Evolutionary conservation across 257 asterid species (phyloP).

Genomic region (Cruciata laevipes): DNA sequence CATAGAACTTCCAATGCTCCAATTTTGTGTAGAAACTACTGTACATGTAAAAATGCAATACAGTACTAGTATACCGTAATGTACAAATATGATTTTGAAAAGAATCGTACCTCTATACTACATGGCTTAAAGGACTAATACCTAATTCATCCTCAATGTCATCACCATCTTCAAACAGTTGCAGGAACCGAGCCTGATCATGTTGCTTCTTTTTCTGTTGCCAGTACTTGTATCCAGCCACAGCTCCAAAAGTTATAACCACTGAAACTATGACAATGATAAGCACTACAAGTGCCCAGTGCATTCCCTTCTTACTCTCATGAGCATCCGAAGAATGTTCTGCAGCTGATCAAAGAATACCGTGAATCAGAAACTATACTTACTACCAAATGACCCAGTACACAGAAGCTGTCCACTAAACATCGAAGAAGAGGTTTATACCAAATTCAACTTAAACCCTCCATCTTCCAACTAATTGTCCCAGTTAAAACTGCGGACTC

Average conservation of each 20-base stretch:
- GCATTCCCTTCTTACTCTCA: constrained; percentile 22
- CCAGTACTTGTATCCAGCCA: constrained; percentile 44
- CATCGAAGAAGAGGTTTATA: not conserved
- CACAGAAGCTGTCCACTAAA: not conserved
- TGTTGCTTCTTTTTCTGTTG: constrained; percentile 59
- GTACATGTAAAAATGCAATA: not conserved
- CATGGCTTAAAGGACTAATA: constrained; percentile 34
- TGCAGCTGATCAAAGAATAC: constrained; percentile 29
- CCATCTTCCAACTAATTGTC: not conserved
- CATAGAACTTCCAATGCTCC: not conserved
- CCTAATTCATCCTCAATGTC: constrained; percentile 40
- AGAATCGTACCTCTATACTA: constrained; percentile 14
- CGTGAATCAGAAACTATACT: not conserved
- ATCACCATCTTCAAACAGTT: constrained; percentile 26
- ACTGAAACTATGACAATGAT: constrained; percentile 24
- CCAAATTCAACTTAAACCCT: not conserved
- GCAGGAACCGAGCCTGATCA: constrained; percentile 60
- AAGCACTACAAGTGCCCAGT: constrained; percentile 37
- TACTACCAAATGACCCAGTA: not conserved
- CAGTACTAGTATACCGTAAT: no score
- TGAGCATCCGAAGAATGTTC: constrained; percentile 20
- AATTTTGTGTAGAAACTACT: not conserved
- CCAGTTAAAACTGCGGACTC: not conserved
- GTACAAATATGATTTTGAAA: constrained; percentile 2
- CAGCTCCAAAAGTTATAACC: constrained; percentile 33